Evolutionary conservation across 768 basidiomycete species (phyloP).

Genomic region (Suillus placidus): DNA sequence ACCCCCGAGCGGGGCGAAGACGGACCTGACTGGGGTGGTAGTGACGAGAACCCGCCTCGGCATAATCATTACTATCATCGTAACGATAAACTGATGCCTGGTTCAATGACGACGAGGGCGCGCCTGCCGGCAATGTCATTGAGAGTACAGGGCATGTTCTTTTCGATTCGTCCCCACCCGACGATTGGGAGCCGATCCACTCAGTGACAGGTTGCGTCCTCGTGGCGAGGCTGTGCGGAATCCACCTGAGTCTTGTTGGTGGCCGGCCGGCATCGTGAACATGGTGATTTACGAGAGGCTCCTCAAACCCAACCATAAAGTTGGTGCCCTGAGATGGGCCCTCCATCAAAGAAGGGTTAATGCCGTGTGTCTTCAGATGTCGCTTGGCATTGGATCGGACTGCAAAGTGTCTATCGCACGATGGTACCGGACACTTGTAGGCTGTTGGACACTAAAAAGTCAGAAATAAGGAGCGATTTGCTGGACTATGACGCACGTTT

Average conservation of each 20-base stretch:
- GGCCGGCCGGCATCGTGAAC: constrained; percentile 41
- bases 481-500: constrained; percentile 41
- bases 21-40: constrained; percentile 40
- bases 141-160: constrained; percentile 38
- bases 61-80: constrained; percentile 39
- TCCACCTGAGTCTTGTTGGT: constrained; percentile 43
- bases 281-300: constrained; percentile 45
- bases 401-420: constrained; percentile 69
- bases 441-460: constrained; percentile 19
- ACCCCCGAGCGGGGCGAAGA: constrained; percentile 13
- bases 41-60: constrained; percentile 29
- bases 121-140: constrained; percentile 38
- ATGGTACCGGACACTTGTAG: constrained; percentile 54
- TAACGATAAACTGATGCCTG: constrained; percentile 32
- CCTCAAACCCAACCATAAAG: constrained; percentile 48
- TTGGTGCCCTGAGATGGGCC: constrained; percentile 21
- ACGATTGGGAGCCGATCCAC: constrained; percentile 26
- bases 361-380: constrained; percentile 76
- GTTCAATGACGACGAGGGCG: constrained; percentile 37
- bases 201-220: constrained; percentile 30
- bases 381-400: constrained; percentile 83
- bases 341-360: constrained; percentile 35
- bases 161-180: constrained; percentile 18
- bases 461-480: constrained; percentile 1
- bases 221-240: constrained; percentile 40